Evolutionary conservation across 148 eudicot species (phyloP).

Genomic region (Rhododendron ovatum): DNA sequence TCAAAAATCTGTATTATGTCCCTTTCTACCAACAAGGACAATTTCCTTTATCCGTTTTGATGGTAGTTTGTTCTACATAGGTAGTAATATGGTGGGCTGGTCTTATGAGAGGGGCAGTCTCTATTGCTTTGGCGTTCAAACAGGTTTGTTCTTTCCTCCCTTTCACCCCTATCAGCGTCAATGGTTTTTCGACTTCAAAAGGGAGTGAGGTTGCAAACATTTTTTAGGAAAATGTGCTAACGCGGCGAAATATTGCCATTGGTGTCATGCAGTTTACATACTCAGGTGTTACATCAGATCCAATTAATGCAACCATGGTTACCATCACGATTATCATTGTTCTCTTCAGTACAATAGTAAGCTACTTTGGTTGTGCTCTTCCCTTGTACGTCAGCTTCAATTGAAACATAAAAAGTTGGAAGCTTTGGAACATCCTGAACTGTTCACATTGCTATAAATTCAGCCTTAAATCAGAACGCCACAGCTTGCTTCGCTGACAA

Average conservation of each 20-base stretch:
- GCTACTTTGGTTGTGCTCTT: constrained; percentile 10
- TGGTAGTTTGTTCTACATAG: constrained; percentile 23
- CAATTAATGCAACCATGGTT: constrained; percentile 77
- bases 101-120: constrained; percentile 98
- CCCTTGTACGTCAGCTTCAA: neutral
- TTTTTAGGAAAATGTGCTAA: neutral
- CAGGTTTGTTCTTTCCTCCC: constrained; percentile 39
- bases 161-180: neutral
- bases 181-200: neutral
- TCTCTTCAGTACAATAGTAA: constrained; percentile 84
- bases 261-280: constrained; percentile 64
- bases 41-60: neutral
- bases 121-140: constrained; percentile 93
- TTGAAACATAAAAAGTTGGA: too few relatives aligned
- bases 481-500: neutral
- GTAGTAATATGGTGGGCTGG: constrained; percentile 98
- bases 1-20: neutral
- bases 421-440: neutral
- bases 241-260: neutral
- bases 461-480: neutral
- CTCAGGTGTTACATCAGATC: constrained; percentile 68
- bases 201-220: neutral
- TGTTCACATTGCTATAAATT: neutral
- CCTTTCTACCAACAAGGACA: neutral
- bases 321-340: constrained; percentile 73